A percentile compares a stretch with the other conserved stretches of the same genome.
phyloP scores from a whole-genome alignment of 78 protist genomes.

The Dictyostelium purpureum region DNA sequence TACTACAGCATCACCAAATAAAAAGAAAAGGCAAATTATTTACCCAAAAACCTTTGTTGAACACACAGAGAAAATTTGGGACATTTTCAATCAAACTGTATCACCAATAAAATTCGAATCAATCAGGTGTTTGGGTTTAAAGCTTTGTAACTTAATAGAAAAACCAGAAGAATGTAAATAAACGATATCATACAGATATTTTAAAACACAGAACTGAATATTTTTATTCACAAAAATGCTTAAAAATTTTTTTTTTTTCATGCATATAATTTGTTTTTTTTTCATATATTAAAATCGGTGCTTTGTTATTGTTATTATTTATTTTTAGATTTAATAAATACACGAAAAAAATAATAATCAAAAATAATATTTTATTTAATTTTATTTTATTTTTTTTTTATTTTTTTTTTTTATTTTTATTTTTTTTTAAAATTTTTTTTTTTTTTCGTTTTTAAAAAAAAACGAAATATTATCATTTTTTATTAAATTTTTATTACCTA shows the following conservation, averaged over 20 bases:
- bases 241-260: no score
- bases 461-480: neutral
- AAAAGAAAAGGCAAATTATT: neutral
- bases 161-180: neutral
- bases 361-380: no score
- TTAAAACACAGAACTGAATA: no score
- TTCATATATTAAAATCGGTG: no score
- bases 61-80: slow-evolving; percentile 15
- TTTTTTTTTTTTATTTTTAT: neutral
- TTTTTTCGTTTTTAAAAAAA: neutral
- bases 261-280: no score
- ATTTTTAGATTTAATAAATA: neutral
- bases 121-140: slow-evolving; percentile 67
- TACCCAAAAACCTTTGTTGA: neutral
- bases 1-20: neutral
- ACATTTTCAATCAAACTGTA: neutral
- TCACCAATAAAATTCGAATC: neutral
- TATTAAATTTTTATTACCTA: neutral
- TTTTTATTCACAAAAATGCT: no score
- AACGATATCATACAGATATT: no score
- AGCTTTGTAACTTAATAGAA: slow-evolving; percentile 27
- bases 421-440: neutral
- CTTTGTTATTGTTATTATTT: neutral
- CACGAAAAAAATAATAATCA: no score
- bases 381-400: neutral